Base-by-base conservation (phyloP, 73 alveolate genomes). In the Effrenium voratum region DNA sequence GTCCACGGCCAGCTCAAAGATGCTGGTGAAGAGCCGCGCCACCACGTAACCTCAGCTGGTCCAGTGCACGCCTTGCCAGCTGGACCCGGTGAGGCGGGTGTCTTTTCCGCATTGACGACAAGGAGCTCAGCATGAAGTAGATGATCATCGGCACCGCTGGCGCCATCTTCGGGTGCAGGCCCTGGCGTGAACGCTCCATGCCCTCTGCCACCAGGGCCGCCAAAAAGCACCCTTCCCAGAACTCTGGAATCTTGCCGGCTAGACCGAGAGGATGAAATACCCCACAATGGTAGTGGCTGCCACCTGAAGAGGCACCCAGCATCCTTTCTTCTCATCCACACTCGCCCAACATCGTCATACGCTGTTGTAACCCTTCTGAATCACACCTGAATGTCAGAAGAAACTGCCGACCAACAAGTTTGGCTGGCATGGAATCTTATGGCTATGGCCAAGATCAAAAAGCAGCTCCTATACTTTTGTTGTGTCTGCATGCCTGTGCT, bases 1-100 rank as follows among this genome's bases (percentile, higher is more conserved):
- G 63, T 85, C 94, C 80, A 85, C 94, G 32, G 94, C 94, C 79
- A 85, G 73, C 94, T 85, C 94, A 43, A 85, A 85, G 81, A 85
- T 85, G 46, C 94, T 85, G 13, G 94, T 85, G 94, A 85, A 85
- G 45, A 85, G 82, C 3, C 82, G 82, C 0, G 81, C 94, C 55
- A 85, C 94, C 46, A 41, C 45, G 46, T 85, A 85, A 43, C 94
- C 94, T 59, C 26, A 8, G n/a, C 76, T 13, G 76, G 8, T 12
- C 40, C 15, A 60, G 6, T 10, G 19, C 76, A 60, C 15, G 30
- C 6, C 38, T 10, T 63, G 49, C 28, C 46, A 66, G 52, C 22
- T 28, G 40, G 12, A 26, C 40, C 5, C 12, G 38, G 15, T 41
- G 68, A 55, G 22, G 3, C 87, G 12, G 68, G 19, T 5, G 44